Evolutionary conservation across 257 asterid species (phyloP).

Genomic region (Marsdenia floribunda): DNA sequence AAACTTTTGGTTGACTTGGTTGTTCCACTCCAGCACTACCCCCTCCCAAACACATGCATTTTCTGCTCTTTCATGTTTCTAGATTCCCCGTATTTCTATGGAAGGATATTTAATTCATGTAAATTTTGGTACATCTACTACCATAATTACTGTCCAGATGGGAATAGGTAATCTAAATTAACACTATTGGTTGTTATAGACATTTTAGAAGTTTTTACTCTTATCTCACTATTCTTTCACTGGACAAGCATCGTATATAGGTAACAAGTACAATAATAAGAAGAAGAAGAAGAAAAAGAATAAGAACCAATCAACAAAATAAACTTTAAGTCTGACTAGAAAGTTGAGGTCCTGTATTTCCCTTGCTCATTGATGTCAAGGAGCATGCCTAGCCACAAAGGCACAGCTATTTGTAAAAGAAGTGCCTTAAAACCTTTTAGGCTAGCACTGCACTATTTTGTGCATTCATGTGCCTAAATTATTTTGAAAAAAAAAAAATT

Average conservation of each 20-base stretch:
- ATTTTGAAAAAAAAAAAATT: no score
- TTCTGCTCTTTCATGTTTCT: background rate
- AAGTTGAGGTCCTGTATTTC: background rate
- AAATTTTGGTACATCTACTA: background rate
- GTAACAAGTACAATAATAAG: no score
- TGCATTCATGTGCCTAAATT: no score
- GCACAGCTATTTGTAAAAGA: no score
- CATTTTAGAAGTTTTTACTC: background rate
- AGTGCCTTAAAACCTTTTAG: no score
- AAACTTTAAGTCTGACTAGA: background rate
- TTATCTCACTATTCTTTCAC: background rate
- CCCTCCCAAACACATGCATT: background rate
- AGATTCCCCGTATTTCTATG: background rate
- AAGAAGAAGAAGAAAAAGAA: background rate
- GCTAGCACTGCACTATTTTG: no score
- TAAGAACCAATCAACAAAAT: background rate
- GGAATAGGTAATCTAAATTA: background rate
- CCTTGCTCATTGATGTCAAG: no score
- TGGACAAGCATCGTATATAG: background rate
- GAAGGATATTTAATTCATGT: background rate
- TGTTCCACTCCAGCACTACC: background rate
- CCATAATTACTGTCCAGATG: background rate
- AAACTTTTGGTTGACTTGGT: background rate
- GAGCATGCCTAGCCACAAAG: no score
- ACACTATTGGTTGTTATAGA: background rate